These are phyloP conservation scores for Hypoxylon rickii DNA, from an alignment of 495 filamentous ascomycete genomes.

Conservation along the genomic window DNA sequence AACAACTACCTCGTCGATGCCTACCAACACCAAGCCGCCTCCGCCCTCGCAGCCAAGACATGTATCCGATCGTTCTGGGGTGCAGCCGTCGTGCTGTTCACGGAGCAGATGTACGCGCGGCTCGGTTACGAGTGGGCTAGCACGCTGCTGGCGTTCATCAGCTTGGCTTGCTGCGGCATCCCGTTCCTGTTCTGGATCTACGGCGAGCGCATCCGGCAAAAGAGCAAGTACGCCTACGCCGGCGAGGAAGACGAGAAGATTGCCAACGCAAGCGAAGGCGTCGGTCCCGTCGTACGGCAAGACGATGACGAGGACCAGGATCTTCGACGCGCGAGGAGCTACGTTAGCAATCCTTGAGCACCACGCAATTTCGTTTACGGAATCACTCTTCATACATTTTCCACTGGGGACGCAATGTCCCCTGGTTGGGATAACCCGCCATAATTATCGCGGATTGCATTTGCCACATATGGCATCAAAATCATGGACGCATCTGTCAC, in stretches of 20 bases:
- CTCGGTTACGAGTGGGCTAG: constrained; percentile 78
- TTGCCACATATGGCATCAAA: too few relatives aligned
- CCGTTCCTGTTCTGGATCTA: constrained; percentile 78
- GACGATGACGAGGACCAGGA: constrained; percentile 43
- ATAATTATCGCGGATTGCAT: too few relatives aligned
- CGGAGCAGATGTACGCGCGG: constrained; percentile 75
- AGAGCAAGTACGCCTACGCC: constrained; percentile 68
- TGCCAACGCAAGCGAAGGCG: constrained; percentile 23
- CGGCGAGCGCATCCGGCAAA: constrained; percentile 67
- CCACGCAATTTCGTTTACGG: not conserved
- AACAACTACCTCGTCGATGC: constrained; percentile 83
- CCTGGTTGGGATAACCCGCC: too few relatives aligned
- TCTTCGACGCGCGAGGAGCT: constrained; percentile 45
- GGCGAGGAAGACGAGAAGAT: constrained; percentile 48
- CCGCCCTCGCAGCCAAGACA: constrained; percentile 82
- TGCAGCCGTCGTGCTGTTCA: constrained; percentile 75
- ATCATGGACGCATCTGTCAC: too few relatives aligned
- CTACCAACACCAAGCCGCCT: constrained; percentile 84
- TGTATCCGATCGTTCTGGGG: constrained; percentile 81
- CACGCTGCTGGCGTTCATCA: constrained; percentile 70
- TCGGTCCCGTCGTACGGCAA: constrained; percentile 14
- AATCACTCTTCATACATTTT: not conserved
- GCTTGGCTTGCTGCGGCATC: constrained; percentile 73
- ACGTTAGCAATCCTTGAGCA: constrained; percentile 50
- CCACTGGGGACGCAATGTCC: too few relatives aligned